Conservation (phyloP, 2,329 filamentous ascomycete species). For the Lecanicillium sp. region DNA sequence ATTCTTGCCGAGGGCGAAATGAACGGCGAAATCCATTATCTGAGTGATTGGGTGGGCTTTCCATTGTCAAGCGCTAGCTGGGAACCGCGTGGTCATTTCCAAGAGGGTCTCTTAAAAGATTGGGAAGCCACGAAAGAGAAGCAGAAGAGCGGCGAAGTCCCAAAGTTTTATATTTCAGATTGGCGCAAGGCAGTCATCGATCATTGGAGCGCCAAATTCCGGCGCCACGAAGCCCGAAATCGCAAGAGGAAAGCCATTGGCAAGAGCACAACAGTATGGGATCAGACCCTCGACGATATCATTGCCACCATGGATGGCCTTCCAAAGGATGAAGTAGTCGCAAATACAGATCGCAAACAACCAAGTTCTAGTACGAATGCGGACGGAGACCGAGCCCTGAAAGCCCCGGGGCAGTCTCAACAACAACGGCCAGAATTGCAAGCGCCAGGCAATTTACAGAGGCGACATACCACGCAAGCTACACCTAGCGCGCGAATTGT, state of each 20-base stretch:
- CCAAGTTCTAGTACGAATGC: too few species aligned
- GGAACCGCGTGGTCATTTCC: slow-evolving; percentile 41
- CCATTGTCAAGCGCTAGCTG: slow-evolving; percentile 32
- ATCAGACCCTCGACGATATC: slow-evolving; percentile 14
- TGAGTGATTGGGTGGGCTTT: slow-evolving; percentile 30
- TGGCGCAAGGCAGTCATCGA: slow-evolving; percentile 27
- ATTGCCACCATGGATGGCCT: slow-evolving; percentile 5
- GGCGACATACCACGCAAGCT: too few species aligned
- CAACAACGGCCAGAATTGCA: too few species aligned
- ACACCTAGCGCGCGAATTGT: too few species aligned
- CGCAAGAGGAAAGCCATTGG: slow-evolving; percentile 31
- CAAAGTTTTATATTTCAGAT: slow-evolving; percentile 28
- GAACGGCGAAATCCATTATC: slow-evolving; percentile 19
- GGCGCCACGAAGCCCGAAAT: slow-evolving; percentile 36
- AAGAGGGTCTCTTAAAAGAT: slow-evolving; percentile 25
- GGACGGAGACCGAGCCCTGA: too few species aligned
- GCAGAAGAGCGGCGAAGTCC: slow-evolving; percentile 21
- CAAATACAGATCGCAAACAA: too few species aligned
- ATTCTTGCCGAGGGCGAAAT: slow-evolving; percentile 40
- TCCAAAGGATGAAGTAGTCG: too few species aligned
- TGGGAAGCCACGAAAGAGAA: slow-evolving; percentile 37
- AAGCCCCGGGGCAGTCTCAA: too few species aligned
- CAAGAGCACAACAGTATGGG: slow-evolving; percentile 17
- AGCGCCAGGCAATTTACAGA: too few species aligned
- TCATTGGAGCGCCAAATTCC: slow-evolving; percentile 19